Evolutionary conservation across 768 basidiomycete species (phyloP).

Genomic region (Chalciporus pseudorubinellus): DNA sequence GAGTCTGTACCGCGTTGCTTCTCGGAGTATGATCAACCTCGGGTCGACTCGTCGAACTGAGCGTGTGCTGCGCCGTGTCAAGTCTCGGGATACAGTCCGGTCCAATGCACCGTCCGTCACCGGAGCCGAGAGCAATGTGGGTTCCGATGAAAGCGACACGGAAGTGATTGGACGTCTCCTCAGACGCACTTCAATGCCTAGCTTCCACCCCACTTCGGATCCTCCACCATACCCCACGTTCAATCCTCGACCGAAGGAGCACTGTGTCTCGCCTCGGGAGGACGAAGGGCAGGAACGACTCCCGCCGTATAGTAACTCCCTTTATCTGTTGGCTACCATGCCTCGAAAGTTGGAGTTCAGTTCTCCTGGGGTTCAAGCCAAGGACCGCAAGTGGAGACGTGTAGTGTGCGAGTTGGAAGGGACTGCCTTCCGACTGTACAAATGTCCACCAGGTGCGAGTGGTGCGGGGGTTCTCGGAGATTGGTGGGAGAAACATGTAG

Average conservation of each 20-base stretch:
- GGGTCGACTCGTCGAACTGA: conserved; percentile 31
- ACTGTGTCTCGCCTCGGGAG: conserved; percentile 45
- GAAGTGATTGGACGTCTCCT: conserved; percentile 42
- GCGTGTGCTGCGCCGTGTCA: conserved; percentile 18
- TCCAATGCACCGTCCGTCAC: conserved; percentile 16
- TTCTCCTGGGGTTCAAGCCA: conserved; percentile 79
- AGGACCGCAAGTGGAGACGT: conserved; percentile 89
- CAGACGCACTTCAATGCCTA: conserved; percentile 70
- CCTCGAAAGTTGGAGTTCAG: conserved; percentile 93
- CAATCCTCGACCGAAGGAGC: conserved; percentile 26
- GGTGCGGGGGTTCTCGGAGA: conserved; percentile 57
- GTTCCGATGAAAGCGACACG: conserved; percentile 19
- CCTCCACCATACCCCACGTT: conserved; percentile 72
- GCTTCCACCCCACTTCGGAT: conserved; percentile 51
- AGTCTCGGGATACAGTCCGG: conserved; percentile 10
- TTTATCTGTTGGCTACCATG: conserved; percentile 79
- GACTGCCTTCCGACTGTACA: conserved; percentile 81
- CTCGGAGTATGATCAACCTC: conserved; percentile 65
- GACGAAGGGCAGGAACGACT: conserved; percentile 84
- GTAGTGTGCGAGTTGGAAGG: conserved; percentile 90
- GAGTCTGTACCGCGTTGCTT: conserved; percentile 55
- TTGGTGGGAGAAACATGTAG: conserved; percentile 79
- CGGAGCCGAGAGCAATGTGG: conserved; percentile 10
- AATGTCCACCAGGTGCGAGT: conserved; percentile 40
- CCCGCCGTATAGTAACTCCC: conserved; percentile 76